Evolutionary conservation across 176 grass and related monocot genomes (phyloP), one percentile per base, ranked within the genome.

Genomic region (Coix lacrymajobi): DNA sequence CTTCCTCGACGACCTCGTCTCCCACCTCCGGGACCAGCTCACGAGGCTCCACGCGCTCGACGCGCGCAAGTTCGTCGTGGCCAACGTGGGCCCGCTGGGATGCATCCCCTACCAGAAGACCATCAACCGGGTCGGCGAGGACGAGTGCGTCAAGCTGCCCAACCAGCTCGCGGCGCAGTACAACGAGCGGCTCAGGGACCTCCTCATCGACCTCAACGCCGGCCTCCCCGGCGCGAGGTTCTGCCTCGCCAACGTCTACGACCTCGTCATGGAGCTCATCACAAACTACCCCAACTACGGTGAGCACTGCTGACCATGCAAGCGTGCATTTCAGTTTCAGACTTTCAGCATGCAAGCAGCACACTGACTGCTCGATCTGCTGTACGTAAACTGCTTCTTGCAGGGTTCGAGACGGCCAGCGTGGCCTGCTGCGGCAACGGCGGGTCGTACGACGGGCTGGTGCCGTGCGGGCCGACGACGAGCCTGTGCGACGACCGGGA

Each of bases 51-150:
- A 99, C 87, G 37, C 87, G 34, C 86, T 99, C 12, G 96, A 79
- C 48, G 96, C 96, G 4, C 65, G 91, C 33, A 99, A 99, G 83
- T 90, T 99, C 76, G 91, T 99, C 34, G 77, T 99, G 57, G 87
- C 87, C 7, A 99, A 99, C 63, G 96, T 99, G 6, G 96, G 96
- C 0, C 96, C 96, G 15, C 82, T 99, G 37, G 96, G 96, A 0
- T 99, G 96, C 96, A 99, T 99, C 79, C 96, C 96, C 17, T 99
- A 99, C 79, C 93, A 99, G 84, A 94, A 93, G 87, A 92, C 96
- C 12, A 76, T 99, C 15, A 99, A 99, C 73, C 34, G 78, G 2
- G 79, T 96, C 0, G 81, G 2, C 0, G 81, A 87, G 61, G 36
- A 64, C 56, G 85, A 99, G 85, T 99, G 96, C 67, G 96, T 93